A percentile compares a stretch with the other conserved stretches of the same genome.
Evolutionary conservation across 441 rosid genomes (phyloP).

Genomic region (Melastoma candidum): DNA sequence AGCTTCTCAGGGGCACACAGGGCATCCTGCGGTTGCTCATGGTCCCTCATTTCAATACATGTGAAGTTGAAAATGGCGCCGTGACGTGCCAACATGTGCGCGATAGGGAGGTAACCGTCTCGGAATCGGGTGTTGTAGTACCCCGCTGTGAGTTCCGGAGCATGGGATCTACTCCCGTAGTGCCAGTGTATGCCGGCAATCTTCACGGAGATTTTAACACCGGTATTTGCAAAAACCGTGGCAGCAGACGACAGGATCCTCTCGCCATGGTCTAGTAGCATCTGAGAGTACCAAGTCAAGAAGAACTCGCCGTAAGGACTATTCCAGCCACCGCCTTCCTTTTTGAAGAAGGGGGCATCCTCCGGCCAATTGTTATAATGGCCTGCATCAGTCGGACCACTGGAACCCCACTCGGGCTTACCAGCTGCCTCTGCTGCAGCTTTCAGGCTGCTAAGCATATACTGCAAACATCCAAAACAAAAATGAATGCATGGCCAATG

Average conservation of each 20-base stretch:
- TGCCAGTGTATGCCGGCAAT: slow-evolving; percentile 96
- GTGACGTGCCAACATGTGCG: slow-evolving; percentile 71
- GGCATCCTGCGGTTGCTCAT: slow-evolving; percentile 88
- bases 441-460: slow-evolving; percentile 63
- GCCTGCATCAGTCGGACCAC: slow-evolving; percentile 94
- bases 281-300: slow-evolving; percentile 78
- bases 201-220: slow-evolving; percentile 69
- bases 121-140: slow-evolving; percentile 78
- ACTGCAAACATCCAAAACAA: slow-evolving; percentile 33
- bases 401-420: slow-evolving; percentile 79
- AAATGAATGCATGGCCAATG: background rate
- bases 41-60: slow-evolving; percentile 86
- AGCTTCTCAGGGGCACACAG: slow-evolving; percentile 91
- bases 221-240: slow-evolving; percentile 30
- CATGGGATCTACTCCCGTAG: slow-evolving; percentile 71
- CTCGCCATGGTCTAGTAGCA: slow-evolving; percentile 72
- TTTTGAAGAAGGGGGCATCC: slow-evolving; percentile 64
- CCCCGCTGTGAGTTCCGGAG: slow-evolving; percentile 94
- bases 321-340: slow-evolving; percentile 78
- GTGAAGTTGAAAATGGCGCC: slow-evolving; percentile 86
- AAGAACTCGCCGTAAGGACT: slow-evolving; percentile 68
- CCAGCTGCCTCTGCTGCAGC: slow-evolving; percentile 81
- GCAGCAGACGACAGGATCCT: slow-evolving; percentile 55
- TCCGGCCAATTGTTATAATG: slow-evolving; percentile 90
- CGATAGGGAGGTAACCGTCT: slow-evolving; percentile 82